Percentiles rank a stretch among this genome's conserved stretches.
These are phyloP conservation scores for Xerocomellus intermedius DNA, from an alignment of 768 basidiomycete genomes.

Conservation along the genomic window DNA sequence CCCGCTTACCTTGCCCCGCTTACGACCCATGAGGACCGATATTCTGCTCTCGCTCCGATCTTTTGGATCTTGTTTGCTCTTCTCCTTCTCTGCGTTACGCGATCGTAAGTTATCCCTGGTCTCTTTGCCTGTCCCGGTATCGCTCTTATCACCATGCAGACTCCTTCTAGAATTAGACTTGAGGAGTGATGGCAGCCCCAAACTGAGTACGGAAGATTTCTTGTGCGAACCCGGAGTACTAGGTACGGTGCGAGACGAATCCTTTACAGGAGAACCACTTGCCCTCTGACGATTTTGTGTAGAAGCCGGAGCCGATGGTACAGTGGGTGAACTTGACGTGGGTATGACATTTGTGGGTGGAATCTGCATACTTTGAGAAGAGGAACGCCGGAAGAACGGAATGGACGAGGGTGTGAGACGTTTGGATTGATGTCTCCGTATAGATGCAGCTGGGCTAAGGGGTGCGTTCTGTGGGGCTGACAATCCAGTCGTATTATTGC, in stretches of 20 bases:
- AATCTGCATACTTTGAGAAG: constrained; percentile 82
- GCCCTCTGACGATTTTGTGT: constrained; percentile 43
- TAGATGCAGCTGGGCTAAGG: constrained; percentile 69
- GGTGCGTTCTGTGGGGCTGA: constrained; percentile 56
- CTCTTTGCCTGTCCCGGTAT: constrained; percentile 41
- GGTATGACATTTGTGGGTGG: constrained; percentile 43
- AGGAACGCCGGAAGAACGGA: constrained; percentile 90
- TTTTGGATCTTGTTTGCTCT: constrained; percentile 72
- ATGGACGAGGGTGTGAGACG: constrained; percentile 91
- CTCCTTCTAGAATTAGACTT: constrained; percentile 85
- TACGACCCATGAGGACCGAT: constrained; percentile 82
- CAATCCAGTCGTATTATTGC: constrained; percentile 60
- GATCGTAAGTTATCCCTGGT: constrained; percentile 52
- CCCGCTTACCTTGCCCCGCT: constrained; percentile 81
- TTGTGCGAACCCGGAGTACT: constrained; percentile 63
- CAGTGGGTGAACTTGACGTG: constrained; percentile 49
- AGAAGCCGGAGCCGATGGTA: constrained; percentile 45
- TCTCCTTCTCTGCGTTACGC: constrained; percentile 46
- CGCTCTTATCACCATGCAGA: constrained; percentile 58
- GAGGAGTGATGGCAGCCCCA: constrained; percentile 78
- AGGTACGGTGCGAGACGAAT: constrained; percentile 50
- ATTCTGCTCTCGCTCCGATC: constrained; percentile 89
- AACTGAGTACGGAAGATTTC: constrained; percentile 80
- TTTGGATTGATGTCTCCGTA: constrained; percentile 64
- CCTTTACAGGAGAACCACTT: constrained; percentile 52